A percentile compares a stretch with the other conserved stretches of the same genome.
Evolutionary conservation across 1,139 yeast genomes (phyloP).

Genomic region (Lizanozyma gosingica): DNA sequence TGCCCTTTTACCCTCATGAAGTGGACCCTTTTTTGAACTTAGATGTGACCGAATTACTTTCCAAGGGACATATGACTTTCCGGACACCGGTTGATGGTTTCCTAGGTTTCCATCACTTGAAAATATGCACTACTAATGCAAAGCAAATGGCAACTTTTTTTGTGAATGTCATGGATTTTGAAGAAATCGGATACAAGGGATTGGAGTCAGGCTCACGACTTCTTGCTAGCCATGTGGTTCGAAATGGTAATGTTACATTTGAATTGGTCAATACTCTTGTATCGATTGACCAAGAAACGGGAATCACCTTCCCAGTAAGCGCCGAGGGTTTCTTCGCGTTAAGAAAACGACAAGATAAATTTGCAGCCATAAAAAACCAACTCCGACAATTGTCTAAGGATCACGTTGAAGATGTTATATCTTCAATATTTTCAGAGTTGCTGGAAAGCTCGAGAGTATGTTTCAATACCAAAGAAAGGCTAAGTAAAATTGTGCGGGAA

Average conservation of each 20-base stretch:
- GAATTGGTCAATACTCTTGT: constrained; percentile 32
- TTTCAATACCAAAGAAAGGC: constrained; percentile 14
- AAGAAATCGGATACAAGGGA: constrained; percentile 52
- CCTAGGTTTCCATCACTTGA: constrained; percentile 23
- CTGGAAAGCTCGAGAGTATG: constrained; percentile 19
- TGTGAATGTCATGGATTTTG: constrained; percentile 52
- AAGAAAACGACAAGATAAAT: constrained; percentile 8
- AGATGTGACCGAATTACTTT: constrained; percentile 15
- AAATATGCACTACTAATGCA: constrained; percentile 42
- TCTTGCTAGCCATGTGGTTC: constrained; percentile 51
- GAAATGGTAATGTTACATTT: constrained; percentile 47
- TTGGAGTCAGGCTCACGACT: constrained; percentile 58
- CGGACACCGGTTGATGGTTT: constrained; percentile 23
- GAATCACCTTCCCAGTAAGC: neutral
- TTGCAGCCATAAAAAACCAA: neutral
- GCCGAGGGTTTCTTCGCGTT: constrained; percentile 10
- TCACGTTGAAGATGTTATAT: neutral
- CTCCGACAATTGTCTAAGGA: neutral
- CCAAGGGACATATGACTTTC: constrained; percentile 14
- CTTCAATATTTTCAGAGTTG: neutral
- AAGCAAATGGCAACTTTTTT: constrained; percentile 52
- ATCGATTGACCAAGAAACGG: neutral
- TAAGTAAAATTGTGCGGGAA: neutral
- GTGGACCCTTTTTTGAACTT: constrained; percentile 14
- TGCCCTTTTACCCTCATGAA: constrained; percentile 17